Percentiles rank a stretch among this genome's conserved stretches.
These are phyloP conservation scores for Pseudogymnoascus sp. DNA, from an alignment of 2,329 filamentous ascomycete genomes.

Conservation along the genomic window DNA sequence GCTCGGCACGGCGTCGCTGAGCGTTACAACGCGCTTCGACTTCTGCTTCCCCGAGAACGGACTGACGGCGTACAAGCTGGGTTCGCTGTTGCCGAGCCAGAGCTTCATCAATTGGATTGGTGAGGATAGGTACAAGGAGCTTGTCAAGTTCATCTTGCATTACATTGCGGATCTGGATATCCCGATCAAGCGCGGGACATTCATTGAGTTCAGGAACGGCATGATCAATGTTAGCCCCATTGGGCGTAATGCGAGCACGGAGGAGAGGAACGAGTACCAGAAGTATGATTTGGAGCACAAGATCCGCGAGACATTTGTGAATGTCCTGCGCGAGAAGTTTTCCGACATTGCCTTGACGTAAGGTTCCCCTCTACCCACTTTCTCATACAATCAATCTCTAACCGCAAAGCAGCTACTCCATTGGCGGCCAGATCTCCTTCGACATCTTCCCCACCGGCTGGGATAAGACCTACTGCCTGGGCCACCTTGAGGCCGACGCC, in stretches of 20 bases:
- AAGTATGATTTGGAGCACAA: constrained; percentile 70
- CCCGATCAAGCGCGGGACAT: constrained; percentile 75
- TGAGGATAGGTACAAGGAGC: constrained; percentile 71
- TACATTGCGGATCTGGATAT: constrained; percentile 80
- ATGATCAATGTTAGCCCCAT: constrained; percentile 84
- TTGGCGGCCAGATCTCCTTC: constrained; percentile 96
- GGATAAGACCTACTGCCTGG: constrained; percentile 97
- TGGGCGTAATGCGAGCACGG: constrained; percentile 73
- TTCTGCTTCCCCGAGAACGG: constrained; percentile 98
- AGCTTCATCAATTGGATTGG: constrained; percentile 91
- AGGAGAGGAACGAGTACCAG: constrained; percentile 78
- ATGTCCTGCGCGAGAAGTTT: constrained; percentile 70
- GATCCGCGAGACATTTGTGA: constrained; percentile 69
- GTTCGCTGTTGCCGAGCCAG: constrained; percentile 63
- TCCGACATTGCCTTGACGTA: constrained; percentile 76
- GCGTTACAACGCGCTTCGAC: constrained; percentile 84
- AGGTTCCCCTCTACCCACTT: constrained; percentile 30
- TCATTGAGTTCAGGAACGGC: constrained; percentile 82
- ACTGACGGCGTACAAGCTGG: constrained; percentile 80
- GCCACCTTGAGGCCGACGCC: constrained; percentile 76
- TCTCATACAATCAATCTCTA: constrained; percentile 6
- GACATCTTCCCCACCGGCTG: constrained; percentile 94
- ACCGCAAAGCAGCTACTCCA: constrained; percentile 59
- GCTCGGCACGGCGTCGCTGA: constrained; percentile 59
- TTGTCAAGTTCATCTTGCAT: constrained; percentile 68